Base-by-base conservation (phyloP, 2,329 filamentous ascomycete genomes). In the Aspergillus sergii region DNA sequence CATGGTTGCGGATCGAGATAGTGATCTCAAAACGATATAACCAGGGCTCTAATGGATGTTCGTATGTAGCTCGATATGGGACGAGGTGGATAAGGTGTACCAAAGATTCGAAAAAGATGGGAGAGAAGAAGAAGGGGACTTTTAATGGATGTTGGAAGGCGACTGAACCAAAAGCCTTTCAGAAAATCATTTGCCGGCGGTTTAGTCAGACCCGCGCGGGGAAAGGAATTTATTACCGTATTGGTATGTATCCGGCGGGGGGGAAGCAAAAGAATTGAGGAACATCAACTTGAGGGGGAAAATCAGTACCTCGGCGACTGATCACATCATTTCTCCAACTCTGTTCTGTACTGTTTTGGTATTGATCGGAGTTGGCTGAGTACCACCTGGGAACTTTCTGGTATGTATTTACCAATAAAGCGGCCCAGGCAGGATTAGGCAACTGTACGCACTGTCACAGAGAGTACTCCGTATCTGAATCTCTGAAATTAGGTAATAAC, bases 1-100 rank as follows among this genome's bases (percentile, higher is more conserved):
- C 72, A 76, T 69, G 75, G 71, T 70, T 74, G 70, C 50, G 58
- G 62, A 51, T 53, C 48, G n/a, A 45, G 21, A n/a, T 50, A 58
- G 39, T 45, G 50, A 45, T 26, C 21, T 48, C 34, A 60, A 3
- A 45, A 14, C 41, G 19, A 48, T 45, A 34, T 30, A 59, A 21
- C 12, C 14, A 19, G 11, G 16, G 23, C 30, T 30, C n/a, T n/a
- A 39, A 21, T 50, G 26, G 43, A 51, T 41, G 23, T 6, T 6
- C 1, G n/a, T 39, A 10, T 41, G 19, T 26, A 28, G 46, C 16
- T 26, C 57, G 23, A 43, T n/a, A 9, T 26, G 23, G 41, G 16
- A 32, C 19, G 34, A 48, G 26, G 28, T 30, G 45, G 53, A 54
- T 12, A 51, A 30, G 53, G 39, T 57, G 28, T 23, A 32, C 28